A percentile compares a stretch with the other conserved stretches of the same genome.
Conservation (phyloP, 257 asterid species). For the Salvia rosmarinus region DNA sequence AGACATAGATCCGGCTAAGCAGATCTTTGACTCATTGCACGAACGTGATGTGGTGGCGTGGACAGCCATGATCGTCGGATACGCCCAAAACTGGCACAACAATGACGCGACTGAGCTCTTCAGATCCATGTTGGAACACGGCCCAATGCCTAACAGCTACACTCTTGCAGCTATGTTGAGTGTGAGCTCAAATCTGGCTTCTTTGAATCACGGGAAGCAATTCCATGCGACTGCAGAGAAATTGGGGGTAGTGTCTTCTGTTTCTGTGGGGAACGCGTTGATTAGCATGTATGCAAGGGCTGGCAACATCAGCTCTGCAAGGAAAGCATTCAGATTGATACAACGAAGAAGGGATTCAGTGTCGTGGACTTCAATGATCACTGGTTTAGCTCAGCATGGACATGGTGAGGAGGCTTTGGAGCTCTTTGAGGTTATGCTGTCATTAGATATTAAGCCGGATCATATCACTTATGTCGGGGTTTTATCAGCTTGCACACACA, state of each 20-base stretch:
- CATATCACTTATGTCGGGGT: constrained; percentile 86
- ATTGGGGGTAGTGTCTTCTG: constrained; percentile 53
- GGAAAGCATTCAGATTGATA: constrained; percentile 48
- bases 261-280: constrained; percentile 76
- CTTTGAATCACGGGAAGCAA: constrained; percentile 75
- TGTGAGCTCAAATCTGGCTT: constrained; percentile 71
- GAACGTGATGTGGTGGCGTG: constrained; percentile 81
- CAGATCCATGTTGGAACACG: constrained; percentile 59
- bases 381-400: constrained; percentile 87
- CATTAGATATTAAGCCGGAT: constrained; percentile 59
- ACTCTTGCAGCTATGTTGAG: constrained; percentile 81
- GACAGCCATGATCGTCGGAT: too few species aligned
- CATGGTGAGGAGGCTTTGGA: constrained; percentile 67
- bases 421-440: constrained; percentile 70
- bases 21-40: constrained; percentile 64
- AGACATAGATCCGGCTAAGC: constrained; percentile 74
- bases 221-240: constrained; percentile 72
- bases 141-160: constrained; percentile 68
- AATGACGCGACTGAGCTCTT: constrained; percentile 71
- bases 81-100: constrained; percentile 59
- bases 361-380: constrained; percentile 91
- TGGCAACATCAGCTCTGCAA: constrained; percentile 64
- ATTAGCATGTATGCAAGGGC: constrained; percentile 86
- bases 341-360: constrained; percentile 55
- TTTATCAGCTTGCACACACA: constrained; percentile 81